A percentile compares a stretch with the other conserved stretches of the same genome.
Conservation (phyloP, 805 yeast species). For the Saccharomycopsis babjevae region DNA sequence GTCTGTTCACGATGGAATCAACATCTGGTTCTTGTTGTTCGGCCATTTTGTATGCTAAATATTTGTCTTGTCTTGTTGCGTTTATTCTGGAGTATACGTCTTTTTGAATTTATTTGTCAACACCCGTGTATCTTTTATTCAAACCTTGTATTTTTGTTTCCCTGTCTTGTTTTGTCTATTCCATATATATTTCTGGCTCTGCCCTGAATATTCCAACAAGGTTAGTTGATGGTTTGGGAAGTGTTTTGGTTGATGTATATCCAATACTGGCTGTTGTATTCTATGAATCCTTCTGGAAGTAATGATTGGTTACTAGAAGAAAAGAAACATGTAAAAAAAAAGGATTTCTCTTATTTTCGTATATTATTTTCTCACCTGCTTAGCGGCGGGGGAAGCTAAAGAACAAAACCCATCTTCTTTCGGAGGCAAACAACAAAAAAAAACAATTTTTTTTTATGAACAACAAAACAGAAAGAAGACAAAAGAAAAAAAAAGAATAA, state of each 20-base stretch:
- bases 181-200: no score
- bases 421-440: neutral
- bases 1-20: conserved; percentile 93
- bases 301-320: neutral
- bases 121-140: neutral
- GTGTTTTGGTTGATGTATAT: no score
- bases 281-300: neutral
- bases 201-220: no score
- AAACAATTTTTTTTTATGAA: neutral
- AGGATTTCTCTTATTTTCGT: neutral
- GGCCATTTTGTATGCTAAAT: conserved; percentile 23
- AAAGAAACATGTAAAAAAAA: neutral
- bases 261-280: no score
- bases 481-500: neutral
- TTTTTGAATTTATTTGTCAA: neutral
- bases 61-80: neutral
- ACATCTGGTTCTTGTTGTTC: conserved; percentile 76
- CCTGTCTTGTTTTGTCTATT: neutral
- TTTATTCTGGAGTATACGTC: neutral
- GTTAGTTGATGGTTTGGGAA: no score
- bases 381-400: neutral
- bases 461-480: neutral
- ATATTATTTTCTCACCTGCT: neutral
- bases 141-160: neutral
- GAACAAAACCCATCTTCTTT: neutral